Evolutionary conservation across 116 monocot species (phyloP), one percentile per base, ranked within the genome.

Genomic region (Posidonia oceanica): DNA sequence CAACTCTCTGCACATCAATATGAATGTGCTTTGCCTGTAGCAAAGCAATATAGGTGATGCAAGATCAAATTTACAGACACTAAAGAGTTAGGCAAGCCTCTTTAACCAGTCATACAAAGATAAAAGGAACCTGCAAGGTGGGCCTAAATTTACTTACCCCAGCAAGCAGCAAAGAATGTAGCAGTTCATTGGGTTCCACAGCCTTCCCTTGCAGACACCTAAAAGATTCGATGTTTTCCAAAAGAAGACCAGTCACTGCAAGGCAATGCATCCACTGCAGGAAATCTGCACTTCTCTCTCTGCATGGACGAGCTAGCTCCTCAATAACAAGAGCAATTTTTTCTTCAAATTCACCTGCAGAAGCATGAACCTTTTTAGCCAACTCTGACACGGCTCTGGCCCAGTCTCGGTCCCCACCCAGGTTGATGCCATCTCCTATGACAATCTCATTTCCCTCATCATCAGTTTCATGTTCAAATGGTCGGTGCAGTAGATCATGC

Each of bases 211-310:
- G 75, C 54, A 96, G 74, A 14, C 36, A 39, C 70, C 69, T 39
- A 6, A 87, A 69, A 61, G 85, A 80, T 60, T 74, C 66, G 54
- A 77, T 74, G 59, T 84, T 97, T 70, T 97, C 89, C 20, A 97
- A 75, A 18, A 97, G 81, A 41, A 97, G 82, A 52, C 87, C 81
- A 22, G 72, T 71, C 41, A 97, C 73, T 51, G 87, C 76, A 69
- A 97, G 83, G 67, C 97, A 92, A 76, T 97, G 92, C 83, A 87
- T 89, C 97, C 97, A 97, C 67, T 92, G 85, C 22, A 82, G 75
- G 53, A 77, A 78, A 53, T 91, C 83, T 55, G 92, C 92, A 59
- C 74, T 83, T 76, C 97, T 87, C 74, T 97, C 97, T 69, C 97
- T 72, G 59, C 89, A 89, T 40, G 89, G 89, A 56, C 74, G 78